Conservation (phyloP, 192 early-diverging fungal genomes). For the Borealophlyctis nickersoniae region DNA sequence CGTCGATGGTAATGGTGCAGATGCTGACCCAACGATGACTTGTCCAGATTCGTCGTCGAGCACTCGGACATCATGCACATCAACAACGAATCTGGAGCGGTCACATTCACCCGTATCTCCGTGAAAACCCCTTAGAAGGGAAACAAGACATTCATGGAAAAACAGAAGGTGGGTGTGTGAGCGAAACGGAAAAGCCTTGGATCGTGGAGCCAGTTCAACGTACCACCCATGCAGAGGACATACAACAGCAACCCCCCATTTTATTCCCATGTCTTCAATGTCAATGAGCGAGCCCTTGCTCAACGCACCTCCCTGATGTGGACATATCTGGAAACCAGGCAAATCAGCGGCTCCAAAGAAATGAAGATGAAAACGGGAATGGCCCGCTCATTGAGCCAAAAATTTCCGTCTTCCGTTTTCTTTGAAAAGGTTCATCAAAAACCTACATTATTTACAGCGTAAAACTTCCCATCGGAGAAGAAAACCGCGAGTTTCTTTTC, state of each 20-base stretch:
- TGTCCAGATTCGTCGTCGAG: not conserved
- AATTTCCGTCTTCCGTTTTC: no score
- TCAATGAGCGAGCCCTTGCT: constrained; percentile 25
- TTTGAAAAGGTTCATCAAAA: no score
- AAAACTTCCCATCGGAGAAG: not conserved
- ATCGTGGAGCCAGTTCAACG: constrained; percentile 21
- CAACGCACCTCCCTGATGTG: constrained; percentile 31
- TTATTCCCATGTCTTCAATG: constrained; percentile 43
- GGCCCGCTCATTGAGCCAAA: not conserved
- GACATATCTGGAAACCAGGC: constrained; percentile 12
- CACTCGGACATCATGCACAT: constrained; percentile 23
- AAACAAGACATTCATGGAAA: not conserved
- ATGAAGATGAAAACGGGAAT: not conserved
- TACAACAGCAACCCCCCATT: constrained; percentile 34
- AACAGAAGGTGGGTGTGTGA: not conserved
- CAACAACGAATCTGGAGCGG: constrained; percentile 26
- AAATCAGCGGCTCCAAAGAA: not conserved
- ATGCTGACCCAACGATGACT: not conserved
- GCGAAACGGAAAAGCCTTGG: no score
- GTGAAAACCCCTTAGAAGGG: not conserved
- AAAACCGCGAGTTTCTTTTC: not conserved
- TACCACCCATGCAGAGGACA: constrained; percentile 32
- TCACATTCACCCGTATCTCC: constrained; percentile 34
- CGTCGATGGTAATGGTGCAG: not conserved
- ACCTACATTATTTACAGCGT: not conserved